These are phyloP conservation scores for Nemania serpens DNA, from an alignment of 2,329 filamentous ascomycete species.

Conservation along the genomic window DNA sequence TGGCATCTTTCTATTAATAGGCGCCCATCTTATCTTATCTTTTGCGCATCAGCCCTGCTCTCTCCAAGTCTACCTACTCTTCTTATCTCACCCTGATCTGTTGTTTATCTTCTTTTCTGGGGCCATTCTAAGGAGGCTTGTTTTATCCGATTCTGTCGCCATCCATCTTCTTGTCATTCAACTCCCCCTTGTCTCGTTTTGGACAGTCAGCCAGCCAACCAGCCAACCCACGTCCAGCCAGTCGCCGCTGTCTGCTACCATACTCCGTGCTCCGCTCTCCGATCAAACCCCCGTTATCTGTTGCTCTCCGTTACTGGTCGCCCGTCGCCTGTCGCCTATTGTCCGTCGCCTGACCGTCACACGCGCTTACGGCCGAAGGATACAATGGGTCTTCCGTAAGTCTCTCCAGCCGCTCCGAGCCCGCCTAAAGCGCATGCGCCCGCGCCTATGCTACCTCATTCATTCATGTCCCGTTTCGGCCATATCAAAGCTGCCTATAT, in stretches of 20 bases:
- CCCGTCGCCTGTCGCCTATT: background rate
- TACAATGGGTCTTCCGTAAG: conserved; percentile 56
- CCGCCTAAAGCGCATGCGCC: conserved; percentile 30
- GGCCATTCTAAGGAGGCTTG: no score
- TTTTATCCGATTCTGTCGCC: no score
- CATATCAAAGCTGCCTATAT: background rate
- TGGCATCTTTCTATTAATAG: no score
- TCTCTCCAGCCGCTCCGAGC: conserved; percentile 28
- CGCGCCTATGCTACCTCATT: background rate
- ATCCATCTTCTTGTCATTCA: no score
- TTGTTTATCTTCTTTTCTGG: no score
- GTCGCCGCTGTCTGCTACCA: background rate
- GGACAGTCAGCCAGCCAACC: background rate
- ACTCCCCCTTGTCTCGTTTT: conserved; percentile 1
- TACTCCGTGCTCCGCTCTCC: conserved; percentile 4
- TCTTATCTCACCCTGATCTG: background rate
- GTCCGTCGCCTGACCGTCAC: background rate
- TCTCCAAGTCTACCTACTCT: background rate
- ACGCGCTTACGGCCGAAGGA: conserved; percentile 12
- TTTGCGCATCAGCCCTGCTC: no score
- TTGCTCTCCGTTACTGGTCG: background rate
- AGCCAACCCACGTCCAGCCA: background rate
- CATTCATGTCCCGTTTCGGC: background rate
- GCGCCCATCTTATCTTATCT: no score
- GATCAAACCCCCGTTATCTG: background rate